Percentiles rank a stretch among this genome's conserved stretches.
Conservation (phyloP, 106 monocot species). For the Acorus calamus region DNA sequence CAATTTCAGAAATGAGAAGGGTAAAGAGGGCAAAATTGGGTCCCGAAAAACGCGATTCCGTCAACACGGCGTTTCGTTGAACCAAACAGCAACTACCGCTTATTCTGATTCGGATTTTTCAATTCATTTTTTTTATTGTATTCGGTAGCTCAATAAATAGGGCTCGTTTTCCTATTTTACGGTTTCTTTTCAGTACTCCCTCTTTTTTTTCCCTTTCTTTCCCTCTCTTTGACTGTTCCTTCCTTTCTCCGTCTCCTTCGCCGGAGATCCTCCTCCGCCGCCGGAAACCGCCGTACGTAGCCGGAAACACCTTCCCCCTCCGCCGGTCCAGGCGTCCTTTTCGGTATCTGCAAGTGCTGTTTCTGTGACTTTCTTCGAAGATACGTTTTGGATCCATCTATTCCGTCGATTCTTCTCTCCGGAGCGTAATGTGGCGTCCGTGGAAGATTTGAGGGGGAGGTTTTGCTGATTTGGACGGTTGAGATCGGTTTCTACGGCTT, state of each 20-base stretch:
- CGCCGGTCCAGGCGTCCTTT: neutral
- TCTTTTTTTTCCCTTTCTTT: too few relatives aligned
- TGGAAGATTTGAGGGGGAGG: neutral
- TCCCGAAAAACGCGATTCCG: conserved; percentile 18
- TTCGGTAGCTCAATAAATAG: conserved; percentile 2
- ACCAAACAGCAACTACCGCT: conserved; percentile 19
- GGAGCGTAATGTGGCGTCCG: conserved; percentile 13
- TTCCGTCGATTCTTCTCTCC: neutral
- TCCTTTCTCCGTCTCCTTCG: neutral
- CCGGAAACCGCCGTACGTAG: neutral
- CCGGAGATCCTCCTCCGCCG: neutral
- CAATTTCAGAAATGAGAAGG: too few relatives aligned
- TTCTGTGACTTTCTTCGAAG: neutral
- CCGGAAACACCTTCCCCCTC: neutral
- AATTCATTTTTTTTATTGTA: too few relatives aligned
- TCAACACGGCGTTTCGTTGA: conserved; percentile 24
- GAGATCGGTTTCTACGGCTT: too few relatives aligned
- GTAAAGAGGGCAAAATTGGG: too few relatives aligned
- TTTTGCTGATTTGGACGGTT: neutral
- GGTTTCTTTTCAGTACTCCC: too few relatives aligned
- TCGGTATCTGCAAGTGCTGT: neutral
- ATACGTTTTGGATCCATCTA: conserved; percentile 5
- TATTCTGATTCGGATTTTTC: neutral
- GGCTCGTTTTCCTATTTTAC: conserved; percentile 13
- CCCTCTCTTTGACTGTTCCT: too few relatives aligned